A percentile compares a stretch with the other conserved stretches of the same genome.
Conservation (phyloP, 1,284 basidiomycete species). For the Heterobasidion occidentale region DNA sequence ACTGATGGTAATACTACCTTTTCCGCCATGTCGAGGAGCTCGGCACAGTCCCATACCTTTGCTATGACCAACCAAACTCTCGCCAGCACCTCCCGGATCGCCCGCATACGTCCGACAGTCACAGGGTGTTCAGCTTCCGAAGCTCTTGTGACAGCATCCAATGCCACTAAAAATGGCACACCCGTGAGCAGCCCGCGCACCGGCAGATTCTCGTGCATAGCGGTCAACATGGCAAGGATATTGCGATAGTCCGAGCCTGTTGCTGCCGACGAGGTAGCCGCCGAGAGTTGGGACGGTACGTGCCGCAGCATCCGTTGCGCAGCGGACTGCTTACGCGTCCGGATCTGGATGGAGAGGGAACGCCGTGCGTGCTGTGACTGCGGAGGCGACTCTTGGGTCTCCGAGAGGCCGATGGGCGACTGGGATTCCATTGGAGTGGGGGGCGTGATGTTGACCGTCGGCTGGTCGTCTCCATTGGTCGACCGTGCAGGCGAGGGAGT, state of each 20-base stretch:
- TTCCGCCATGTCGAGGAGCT: constrained; percentile 47
- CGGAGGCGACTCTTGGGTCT: constrained; percentile 16
- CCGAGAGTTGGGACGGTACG: constrained; percentile 33
- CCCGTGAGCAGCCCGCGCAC: constrained; percentile 69
- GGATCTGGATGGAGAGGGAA: constrained; percentile 11
- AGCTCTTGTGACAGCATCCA: constrained; percentile 50
- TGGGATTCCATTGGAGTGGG: constrained; percentile 25
- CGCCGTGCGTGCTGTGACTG: constrained; percentile 10
- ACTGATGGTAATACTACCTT: constrained; percentile 32
- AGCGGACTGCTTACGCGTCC: constrained; percentile 7
- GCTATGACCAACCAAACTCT: constrained; percentile 65
- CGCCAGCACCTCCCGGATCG: constrained; percentile 59
- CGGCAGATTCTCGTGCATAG: constrained; percentile 65
- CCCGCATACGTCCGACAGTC: constrained; percentile 40
- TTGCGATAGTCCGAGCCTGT: constrained; percentile 72
- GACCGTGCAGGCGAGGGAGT: constrained; percentile 23
- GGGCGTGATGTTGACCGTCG: constrained; percentile 26
- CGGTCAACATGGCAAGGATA: constrained; percentile 63
- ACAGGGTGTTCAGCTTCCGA: constrained; percentile 32
- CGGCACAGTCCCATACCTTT: constrained; percentile 58
- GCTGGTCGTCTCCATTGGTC: constrained; percentile 17
- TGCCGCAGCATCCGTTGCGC: constrained; percentile 16
- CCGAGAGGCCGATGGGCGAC: constrained; percentile 11
- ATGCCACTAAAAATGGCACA: constrained; percentile 78
- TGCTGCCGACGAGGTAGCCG: constrained; percentile 45